Conservation (phyloP, 2,329 filamentous ascomycete genomes). For the Aspergillus uvarum region DNA sequence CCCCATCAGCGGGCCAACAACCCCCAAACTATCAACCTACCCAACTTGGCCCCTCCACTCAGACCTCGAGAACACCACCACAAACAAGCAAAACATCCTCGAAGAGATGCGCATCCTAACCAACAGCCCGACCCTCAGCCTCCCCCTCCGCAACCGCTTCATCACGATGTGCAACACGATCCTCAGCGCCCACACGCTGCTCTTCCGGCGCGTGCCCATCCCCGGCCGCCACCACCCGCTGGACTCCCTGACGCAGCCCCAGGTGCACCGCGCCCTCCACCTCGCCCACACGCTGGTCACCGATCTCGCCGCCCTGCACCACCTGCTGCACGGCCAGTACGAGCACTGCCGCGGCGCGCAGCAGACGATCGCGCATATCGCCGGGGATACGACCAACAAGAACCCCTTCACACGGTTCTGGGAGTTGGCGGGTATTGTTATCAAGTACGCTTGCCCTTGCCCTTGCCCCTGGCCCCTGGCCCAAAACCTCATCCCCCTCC, state of each 20-base stretch:
- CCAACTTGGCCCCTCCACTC: not conserved
- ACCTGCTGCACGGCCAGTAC: slow-evolving; percentile 15
- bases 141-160: slow-evolving; percentile 18
- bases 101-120: slow-evolving; percentile 20
- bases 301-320: slow-evolving; percentile 18
- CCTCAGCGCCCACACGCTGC: slow-evolving; percentile 22
- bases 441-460: slow-evolving; percentile 15
- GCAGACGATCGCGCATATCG: slow-evolving; percentile 12
- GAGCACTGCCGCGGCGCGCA: slow-evolving; percentile 9
- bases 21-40: not conserved
- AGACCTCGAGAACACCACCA: not conserved
- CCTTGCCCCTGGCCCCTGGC: too few species aligned
- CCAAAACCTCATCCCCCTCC: too few species aligned
- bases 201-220: slow-evolving; percentile 19
- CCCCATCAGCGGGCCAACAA: not conserved
- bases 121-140: slow-evolving; percentile 13
- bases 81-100: slow-evolving; percentile 9
- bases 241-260: slow-evolving; percentile 12
- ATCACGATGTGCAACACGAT: slow-evolving; percentile 22
- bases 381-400: not conserved
- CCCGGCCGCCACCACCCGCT: not conserved
- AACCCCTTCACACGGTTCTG: slow-evolving; percentile 16
- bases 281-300: slow-evolving; percentile 15
- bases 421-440: slow-evolving; percentile 19
- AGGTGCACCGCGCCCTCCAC: slow-evolving; percentile 10